Evolutionary conservation across 306 rosid genomes (phyloP).

Genomic region (Lotus japonicus): DNA sequence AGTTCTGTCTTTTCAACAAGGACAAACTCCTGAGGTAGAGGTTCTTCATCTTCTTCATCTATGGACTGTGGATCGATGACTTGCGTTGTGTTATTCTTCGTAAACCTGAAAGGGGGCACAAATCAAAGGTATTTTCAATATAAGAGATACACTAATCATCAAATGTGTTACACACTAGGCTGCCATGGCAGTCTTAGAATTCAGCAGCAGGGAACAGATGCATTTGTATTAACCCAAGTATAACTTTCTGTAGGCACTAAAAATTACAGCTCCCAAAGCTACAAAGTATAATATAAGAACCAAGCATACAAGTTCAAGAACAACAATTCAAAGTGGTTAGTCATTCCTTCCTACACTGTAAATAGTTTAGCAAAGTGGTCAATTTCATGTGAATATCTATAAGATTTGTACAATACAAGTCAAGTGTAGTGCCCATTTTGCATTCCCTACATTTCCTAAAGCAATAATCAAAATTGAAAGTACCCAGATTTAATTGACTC

Average conservation of each 20-base stretch:
- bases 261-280: background rate
- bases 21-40: slow-evolving; percentile 73
- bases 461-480: background rate
- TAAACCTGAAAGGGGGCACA: slow-evolving; percentile 35
- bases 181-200: background rate
- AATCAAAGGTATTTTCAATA: background rate
- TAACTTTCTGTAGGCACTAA: background rate
- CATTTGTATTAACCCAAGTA: background rate
- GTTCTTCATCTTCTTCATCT: slow-evolving; percentile 63
- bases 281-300: background rate
- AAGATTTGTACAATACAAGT: background rate
- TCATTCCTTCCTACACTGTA: background rate
- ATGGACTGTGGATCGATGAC: slow-evolving; percentile 55
- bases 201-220: background rate
- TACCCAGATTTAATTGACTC: slow-evolving; percentile 95
- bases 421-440: background rate
- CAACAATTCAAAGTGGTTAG: background rate
- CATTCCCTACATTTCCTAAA: background rate
- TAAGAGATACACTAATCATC: slow-evolving; percentile 8
- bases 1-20: slow-evolving; percentile 74
- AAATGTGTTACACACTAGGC: background rate
- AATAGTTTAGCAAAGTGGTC: background rate
- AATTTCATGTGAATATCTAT: background rate
- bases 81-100: slow-evolving; percentile 59
- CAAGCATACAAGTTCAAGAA: too few species aligned